Conservation (phyloP, 116 monocot species). For the Zostera marina region DNA sequence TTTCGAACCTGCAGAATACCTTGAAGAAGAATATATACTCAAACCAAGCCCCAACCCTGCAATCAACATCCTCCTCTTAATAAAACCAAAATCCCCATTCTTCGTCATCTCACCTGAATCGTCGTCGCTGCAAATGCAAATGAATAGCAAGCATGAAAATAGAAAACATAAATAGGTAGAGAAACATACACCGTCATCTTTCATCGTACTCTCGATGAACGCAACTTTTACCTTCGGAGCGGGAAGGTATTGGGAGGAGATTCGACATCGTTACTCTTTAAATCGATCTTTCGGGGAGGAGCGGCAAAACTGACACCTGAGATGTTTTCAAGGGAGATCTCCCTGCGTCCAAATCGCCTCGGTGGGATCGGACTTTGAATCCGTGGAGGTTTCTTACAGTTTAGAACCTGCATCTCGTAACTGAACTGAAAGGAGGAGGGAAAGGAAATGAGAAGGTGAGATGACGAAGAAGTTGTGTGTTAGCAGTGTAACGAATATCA, state of each 20-base stretch:
- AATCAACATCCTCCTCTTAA: slow-evolving; percentile 37
- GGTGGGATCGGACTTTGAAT: neutral
- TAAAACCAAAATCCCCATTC: slow-evolving; percentile 5
- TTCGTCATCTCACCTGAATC: neutral
- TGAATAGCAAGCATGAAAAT: neutral
- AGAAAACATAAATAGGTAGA: neutral
- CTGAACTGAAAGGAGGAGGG: neutral
- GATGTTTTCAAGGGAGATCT: neutral
- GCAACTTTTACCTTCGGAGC: neutral
- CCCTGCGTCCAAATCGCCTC: neutral
- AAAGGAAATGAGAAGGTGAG: too few relatives aligned
- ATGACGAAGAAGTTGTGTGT: too few relatives aligned
- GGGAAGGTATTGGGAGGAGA: neutral
- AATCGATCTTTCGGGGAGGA: neutral
- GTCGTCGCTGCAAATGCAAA: slow-evolving; percentile 2
- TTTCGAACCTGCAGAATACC: slow-evolving; percentile 67
- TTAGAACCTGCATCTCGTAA: neutral
- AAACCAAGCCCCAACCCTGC: slow-evolving; percentile 22
- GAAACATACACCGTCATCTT: neutral
- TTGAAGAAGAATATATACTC: slow-evolving; percentile 52
- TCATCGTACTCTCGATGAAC: too few relatives aligned
- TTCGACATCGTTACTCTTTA: neutral
- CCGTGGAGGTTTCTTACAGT: neutral
- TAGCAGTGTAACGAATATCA: too few relatives aligned
- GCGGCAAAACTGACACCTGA: neutral